Evolutionary conservation across 2,329 filamentous ascomycete genomes (phyloP), one percentile per base, ranked within the genome.

Genomic region (Calonectria crousiana): DNA sequence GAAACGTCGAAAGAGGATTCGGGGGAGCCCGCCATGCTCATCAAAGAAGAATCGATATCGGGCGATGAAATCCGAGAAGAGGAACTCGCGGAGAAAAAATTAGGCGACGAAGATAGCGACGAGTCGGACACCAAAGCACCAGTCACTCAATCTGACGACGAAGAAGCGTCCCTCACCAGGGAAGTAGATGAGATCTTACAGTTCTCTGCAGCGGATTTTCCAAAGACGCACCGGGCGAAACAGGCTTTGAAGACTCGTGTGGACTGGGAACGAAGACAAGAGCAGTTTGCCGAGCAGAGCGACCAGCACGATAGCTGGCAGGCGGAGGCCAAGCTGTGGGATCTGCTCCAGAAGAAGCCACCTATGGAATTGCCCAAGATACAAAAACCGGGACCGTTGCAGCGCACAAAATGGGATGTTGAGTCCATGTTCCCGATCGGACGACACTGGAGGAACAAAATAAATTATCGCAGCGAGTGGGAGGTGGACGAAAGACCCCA

Each of bases 311-410:
- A 82, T 2, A 86, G 84, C 68, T 83, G 83, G 53, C 77, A 81
- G 30, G 88, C 87, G 38, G 89, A 90, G 77, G 74, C 77, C 32
- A 80, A 83, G 58, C 82, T 90, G 82, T 90, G 89, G 89, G 78
- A 81, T 13, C 72, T 89, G 20, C 74, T 90, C 26, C 84, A 85
- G 51, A 83, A 81, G 78, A 79, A 82, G 38, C 85, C 86, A 3
- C 85, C 84, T 0, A 79, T 80, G 72, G 82, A 82, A 32, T 52
- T 84, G 60, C 79, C 81, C 10, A 85, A 80, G 76, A 74, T 79
- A 32, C 80, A 81, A 8, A 79, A 83, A 26, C 81, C 82, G 1
- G 82, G 80, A 5, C 78, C 75, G 18, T 44, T 80, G 30, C 77
- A 78, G 34, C 80, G 80, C 41, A 82, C 80, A 16, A 83, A 78